Conservation (phyloP, 495 filamentous ascomycete species). For the Trichoderma erinaceum region DNA sequence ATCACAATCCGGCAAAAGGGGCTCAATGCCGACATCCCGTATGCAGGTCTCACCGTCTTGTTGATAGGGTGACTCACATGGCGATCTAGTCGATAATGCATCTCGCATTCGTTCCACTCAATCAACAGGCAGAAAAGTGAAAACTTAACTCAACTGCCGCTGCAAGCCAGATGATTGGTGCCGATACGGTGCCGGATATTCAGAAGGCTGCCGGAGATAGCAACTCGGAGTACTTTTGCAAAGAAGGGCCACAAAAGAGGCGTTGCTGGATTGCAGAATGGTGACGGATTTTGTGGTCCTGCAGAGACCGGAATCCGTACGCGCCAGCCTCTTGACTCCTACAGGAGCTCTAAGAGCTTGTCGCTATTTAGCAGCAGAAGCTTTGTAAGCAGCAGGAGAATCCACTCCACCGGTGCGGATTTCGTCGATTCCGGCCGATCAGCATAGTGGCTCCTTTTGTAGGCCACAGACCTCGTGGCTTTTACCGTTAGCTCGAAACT, state of each 20-base stretch:
- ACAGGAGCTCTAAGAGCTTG: neutral
- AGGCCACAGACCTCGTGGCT: neutral
- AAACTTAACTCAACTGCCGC: no score
- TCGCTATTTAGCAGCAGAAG: neutral
- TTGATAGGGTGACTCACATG: neutral
- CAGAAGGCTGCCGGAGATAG: neutral
- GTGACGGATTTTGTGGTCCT: neutral
- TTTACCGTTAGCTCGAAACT: neutral
- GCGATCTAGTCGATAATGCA: neutral
- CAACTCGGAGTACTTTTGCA: no score
- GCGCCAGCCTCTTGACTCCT: neutral
- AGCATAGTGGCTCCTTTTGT: neutral
- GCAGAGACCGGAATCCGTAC: neutral
- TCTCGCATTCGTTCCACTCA: neutral
- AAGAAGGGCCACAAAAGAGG: neutral
- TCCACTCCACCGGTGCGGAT: neutral
- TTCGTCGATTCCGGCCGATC: neutral
- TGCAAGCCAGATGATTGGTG: neutral
- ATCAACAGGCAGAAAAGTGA: no score
- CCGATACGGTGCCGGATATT: neutral
- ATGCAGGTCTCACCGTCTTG: neutral
- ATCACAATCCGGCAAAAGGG: neutral
- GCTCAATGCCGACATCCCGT: neutral
- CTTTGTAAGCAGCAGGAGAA: neutral
- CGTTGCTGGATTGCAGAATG: neutral